phyloP scores from a whole-genome alignment of 2,329 filamentous ascomycete genomes.

The Phialophora tarda region DNA sequence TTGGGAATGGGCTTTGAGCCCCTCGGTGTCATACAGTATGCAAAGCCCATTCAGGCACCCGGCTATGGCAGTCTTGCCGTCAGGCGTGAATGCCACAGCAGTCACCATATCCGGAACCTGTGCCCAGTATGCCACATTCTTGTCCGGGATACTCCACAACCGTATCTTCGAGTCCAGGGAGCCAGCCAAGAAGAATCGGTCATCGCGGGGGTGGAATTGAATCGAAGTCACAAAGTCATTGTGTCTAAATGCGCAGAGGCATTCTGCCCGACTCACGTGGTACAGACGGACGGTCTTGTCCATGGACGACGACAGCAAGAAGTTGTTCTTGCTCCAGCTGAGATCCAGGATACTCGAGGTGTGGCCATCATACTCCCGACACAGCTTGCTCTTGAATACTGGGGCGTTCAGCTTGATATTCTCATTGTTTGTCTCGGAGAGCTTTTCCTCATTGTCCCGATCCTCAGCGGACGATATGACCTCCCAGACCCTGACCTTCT shows the following conservation, averaged over 20 bases:
- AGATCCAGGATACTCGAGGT: conserved; percentile 84
- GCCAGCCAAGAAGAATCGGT: conserved; percentile 94
- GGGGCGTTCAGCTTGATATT: conserved; percentile 79
- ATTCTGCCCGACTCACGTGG: conserved; percentile 85
- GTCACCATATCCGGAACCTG: conserved; percentile 87
- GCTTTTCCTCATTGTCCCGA: conserved; percentile 72
- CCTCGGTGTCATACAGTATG: conserved; percentile 91
- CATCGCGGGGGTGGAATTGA: conserved; percentile 90
- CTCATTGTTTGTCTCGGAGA: conserved; percentile 62
- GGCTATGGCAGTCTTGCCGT: conserved; percentile 87
- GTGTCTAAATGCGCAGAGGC: conserved; percentile 91
- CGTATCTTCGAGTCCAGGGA: conserved; percentile 86
- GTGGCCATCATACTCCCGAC: conserved; percentile 82
- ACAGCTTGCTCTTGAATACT: conserved; percentile 80
- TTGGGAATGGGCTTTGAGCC: conserved; percentile 80
- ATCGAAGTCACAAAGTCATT: conserved; percentile 95
- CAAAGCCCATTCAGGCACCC: conserved; percentile 85
- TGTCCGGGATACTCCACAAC: conserved; percentile 97
- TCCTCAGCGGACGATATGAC: conserved; percentile 85
- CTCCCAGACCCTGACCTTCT: conserved; percentile 83
- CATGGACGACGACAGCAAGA: conserved; percentile 93
- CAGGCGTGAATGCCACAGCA: conserved; percentile 89
- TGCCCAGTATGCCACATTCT: conserved; percentile 81
- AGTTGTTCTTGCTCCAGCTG: conserved; percentile 98
- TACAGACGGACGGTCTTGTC: conserved; percentile 95